phyloP scores from a whole-genome alignment of 352 stramenopile species.

The Phytopythium oedochilum region DNA sequence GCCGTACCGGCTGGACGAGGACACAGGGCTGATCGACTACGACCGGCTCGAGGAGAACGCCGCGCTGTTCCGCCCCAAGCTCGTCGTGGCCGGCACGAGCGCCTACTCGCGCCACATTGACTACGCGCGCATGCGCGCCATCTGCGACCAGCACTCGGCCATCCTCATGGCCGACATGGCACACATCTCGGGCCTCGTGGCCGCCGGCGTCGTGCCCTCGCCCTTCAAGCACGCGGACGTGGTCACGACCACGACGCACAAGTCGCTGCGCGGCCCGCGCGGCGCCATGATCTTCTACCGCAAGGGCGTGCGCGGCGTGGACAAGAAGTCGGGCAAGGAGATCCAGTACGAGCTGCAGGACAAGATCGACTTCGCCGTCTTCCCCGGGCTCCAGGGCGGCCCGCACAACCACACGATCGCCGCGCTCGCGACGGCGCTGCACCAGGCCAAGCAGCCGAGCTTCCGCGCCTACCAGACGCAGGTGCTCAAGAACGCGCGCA shows the following conservation, averaged over 20 bases:
- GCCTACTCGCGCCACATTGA: constrained; percentile 99
- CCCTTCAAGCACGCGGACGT: constrained; percentile 98
- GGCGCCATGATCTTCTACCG: constrained; percentile 99
- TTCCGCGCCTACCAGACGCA: constrained; percentile 99
- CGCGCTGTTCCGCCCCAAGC: constrained; percentile 93
- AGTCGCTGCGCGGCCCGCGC: constrained; percentile 97
- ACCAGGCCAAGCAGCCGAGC: constrained; percentile 92
- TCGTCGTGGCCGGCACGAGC: constrained; percentile 98
- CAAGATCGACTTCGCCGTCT: constrained; percentile 99
- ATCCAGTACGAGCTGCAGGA: constrained; percentile 95
- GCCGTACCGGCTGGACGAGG: constrained; percentile 96
- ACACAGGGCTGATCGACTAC: constrained; percentile 98
- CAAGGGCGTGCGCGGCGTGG: constrained; percentile 90
- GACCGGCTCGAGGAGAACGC: constrained; percentile 96
- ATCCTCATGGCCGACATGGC: constrained; percentile 99
- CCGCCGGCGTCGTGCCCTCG: constrained; percentile 93
- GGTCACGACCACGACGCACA: constrained; percentile 99
- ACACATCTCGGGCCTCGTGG: constrained; percentile 98
- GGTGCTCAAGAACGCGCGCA: constrained; percentile 89
- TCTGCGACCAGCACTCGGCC: constrained; percentile 92
- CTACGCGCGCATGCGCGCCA: constrained; percentile 97
- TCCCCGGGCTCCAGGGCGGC: constrained; percentile 97
- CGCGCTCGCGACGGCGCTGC: constrained; percentile 96
- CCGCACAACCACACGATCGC: constrained; percentile 99
- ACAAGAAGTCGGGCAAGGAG: constrained; percentile 94